Base-by-base conservation (phyloP, 441 rosid species). In the Sinapis alba region DNA sequence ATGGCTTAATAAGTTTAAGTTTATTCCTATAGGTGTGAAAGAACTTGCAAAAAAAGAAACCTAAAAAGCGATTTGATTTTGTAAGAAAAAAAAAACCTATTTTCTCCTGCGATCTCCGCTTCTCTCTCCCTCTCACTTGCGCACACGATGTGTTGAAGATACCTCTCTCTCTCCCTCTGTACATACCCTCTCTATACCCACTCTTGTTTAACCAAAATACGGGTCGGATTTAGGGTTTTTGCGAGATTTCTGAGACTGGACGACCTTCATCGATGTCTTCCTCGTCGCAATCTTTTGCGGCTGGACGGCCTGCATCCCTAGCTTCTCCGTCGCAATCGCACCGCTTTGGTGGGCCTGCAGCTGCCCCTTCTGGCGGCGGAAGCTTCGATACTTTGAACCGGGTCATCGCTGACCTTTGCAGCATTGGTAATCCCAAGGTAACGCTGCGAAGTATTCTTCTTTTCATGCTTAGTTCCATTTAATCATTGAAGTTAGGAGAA, bases 341-440 rank as follows among this genome's bases (percentile, higher is more conserved):
- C 65, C 97, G 97, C 47, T 93, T 83, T 78, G 74, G 83, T 58
- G 90, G 86, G 12, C 81, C 91, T 9, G 73, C 84, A 59, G 81
- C 94, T 32, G 62, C 89, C 15, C 83, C 77, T 54, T 79, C 90
- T 20, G 78, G 85, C 47, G 93, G 92, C 56, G 86, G 90, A 51
- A 88, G 87, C 81, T 88, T 84, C 53, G 99, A 96, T 20, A 85
- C 90, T 47, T 83, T 91, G 68, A 91, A 90, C 78, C 95, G 97
- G 47, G 88, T 90, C 78, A 83, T 93, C 63, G 84, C 88, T 7
- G 97, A 93, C 88, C 97, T 93, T 81, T 93, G 96, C 79, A 86
- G 83, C 41, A 90, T 89, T 20, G 95, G 91, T 57, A 86, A 83
- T 73, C 94, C 97, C 47, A 93, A 90, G 97, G 99, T 96, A 73